Evolutionary conservation across 768 basidiomycete genomes (phyloP).

Genomic region (Lactarius tabidus): DNA sequence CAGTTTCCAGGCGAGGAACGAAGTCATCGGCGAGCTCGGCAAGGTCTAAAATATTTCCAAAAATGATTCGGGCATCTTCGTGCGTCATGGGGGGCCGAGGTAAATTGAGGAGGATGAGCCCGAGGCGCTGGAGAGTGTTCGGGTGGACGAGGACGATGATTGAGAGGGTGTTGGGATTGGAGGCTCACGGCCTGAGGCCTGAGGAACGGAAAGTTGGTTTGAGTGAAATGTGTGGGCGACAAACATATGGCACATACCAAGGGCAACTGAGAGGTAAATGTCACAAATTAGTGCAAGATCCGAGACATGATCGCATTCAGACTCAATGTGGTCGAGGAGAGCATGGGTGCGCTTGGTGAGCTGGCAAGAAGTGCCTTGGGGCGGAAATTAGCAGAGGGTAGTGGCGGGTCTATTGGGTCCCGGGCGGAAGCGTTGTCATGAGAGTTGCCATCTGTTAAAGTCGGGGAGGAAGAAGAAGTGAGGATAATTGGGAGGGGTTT

Average conservation of each 20-base stretch:
- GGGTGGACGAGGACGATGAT: constrained; percentile 45
- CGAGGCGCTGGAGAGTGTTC: constrained; percentile 48
- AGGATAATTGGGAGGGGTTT: constrained; percentile 34
- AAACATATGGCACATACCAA: constrained; percentile 46
- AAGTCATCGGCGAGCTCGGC: constrained; percentile 69
- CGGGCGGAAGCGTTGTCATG: constrained; percentile 16
- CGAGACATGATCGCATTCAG: constrained; percentile 78
- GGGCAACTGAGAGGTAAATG: constrained; percentile 73
- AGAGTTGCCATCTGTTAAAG: constrained; percentile 16
- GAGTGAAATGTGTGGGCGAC: not conserved
- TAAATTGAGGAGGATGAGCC: constrained; percentile 40
- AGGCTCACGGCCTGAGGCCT: constrained; percentile 38
- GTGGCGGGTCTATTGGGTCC: constrained; percentile 19
- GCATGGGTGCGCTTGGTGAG: constrained; percentile 71
- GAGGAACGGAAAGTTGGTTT: too few species aligned
- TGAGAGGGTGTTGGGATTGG: constrained; percentile 36
- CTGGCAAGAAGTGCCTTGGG: constrained; percentile 22
- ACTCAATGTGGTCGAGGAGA: constrained; percentile 69
- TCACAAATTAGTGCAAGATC: constrained; percentile 76
- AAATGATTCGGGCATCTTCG: constrained; percentile 68
- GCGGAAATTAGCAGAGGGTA: constrained; percentile 21
- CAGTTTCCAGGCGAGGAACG: constrained; percentile 58
- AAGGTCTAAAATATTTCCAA: constrained; percentile 72
- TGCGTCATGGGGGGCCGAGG: constrained; percentile 59
- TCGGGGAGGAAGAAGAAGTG: constrained; percentile 19